Base-by-base conservation (phyloP, 192 early-diverging fungal genomes). In the Coemansia guatemalensis region DNA sequence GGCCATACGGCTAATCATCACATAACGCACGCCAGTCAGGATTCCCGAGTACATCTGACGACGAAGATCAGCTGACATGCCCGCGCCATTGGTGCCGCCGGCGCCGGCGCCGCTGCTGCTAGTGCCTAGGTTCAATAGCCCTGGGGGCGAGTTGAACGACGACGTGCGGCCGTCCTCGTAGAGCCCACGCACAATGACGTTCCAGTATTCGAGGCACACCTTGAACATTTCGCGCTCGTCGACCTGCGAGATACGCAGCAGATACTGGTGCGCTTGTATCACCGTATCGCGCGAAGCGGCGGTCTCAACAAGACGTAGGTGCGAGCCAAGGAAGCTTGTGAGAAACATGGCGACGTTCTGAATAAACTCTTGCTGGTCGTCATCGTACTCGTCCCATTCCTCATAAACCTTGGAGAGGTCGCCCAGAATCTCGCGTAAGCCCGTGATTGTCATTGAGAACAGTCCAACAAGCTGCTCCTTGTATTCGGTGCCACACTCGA, bases 1-100 rank as follows among this genome's bases (percentile, higher is more conserved):
- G 30, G 96, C 96, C 97, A 99, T 99, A 58, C 92, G 85, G 71
- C 96, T 95, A 69, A 99, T 99, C 95, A 98, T 96, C 21, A 97
- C 94, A 8, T 90, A 82, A 49, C 97, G 93, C 56, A 99, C 85
- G 26, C 86, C 86, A 5, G 92, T 86, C 22, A 99, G 85, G 20
- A 95, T 80, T 35, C 89, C 87, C n/a, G 84, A 76, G 71, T 99
- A 99, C 65, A 94, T 82, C 69, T 86, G 82, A 53, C 94, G 93
- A 53, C 96, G 88, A 12, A 82, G 60, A 23, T 76, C 68, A 24
- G 66, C 71, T 24, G 72, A 63, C 30, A 75, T 53, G 20, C 25
- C 35, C 57, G 52, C 68, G 52, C 62, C 50, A 47, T 39, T 71
- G 17, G 56, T 53, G 20, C 58, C 54, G 21, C 30, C 58, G 29